These are phyloP conservation scores for Podaxis pistillaris DNA, from an alignment of 768 basidiomycete species.

Conservation along the genomic window DNA sequence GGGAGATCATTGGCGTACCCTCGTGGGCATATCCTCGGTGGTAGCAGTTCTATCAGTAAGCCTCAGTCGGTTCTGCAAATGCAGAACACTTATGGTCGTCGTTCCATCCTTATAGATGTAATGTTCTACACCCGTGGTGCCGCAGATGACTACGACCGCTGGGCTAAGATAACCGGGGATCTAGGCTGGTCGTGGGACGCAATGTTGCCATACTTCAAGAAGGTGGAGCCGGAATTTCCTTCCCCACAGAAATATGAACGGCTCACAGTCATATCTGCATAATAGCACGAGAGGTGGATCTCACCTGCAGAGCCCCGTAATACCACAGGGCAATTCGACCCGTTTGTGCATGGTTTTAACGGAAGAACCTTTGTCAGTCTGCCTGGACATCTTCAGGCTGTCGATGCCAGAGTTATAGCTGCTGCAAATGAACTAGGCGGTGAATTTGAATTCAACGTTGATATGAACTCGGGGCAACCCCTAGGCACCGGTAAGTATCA, in stretches of 20 bases:
- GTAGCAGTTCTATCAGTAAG: constrained; percentile 26
- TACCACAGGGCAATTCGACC: constrained; percentile 34
- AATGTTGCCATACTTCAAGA: constrained; percentile 28
- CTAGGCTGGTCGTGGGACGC: constrained; percentile 33
- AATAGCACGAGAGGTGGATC: constrained; percentile 35
- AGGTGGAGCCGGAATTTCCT: constrained; percentile 18
- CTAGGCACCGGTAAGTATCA: constrained; percentile 28
- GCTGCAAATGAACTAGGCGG: constrained; percentile 28
- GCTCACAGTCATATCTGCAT: neutral
- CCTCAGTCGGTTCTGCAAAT: neutral
- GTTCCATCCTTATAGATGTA: constrained; percentile 19
- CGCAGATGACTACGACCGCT: constrained; percentile 25
- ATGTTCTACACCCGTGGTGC: constrained; percentile 33
- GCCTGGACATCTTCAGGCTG: constrained; percentile 25
- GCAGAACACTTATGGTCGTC: neutral
- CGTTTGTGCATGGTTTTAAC: constrained; percentile 32
- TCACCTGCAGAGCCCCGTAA: constrained; percentile 37
- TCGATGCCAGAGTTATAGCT: constrained; percentile 30
- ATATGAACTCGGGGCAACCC: constrained; percentile 28
- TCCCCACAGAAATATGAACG: neutral
- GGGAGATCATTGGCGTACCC: constrained; percentile 21
- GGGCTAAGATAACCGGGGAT: constrained; percentile 28
- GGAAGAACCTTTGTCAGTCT: constrained; percentile 33
- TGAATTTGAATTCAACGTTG: constrained; percentile 25
- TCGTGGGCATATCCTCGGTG: constrained; percentile 29